Conservation (phyloP, 495 filamentous ascomycete genomes). For the Tuber calosporum region DNA sequence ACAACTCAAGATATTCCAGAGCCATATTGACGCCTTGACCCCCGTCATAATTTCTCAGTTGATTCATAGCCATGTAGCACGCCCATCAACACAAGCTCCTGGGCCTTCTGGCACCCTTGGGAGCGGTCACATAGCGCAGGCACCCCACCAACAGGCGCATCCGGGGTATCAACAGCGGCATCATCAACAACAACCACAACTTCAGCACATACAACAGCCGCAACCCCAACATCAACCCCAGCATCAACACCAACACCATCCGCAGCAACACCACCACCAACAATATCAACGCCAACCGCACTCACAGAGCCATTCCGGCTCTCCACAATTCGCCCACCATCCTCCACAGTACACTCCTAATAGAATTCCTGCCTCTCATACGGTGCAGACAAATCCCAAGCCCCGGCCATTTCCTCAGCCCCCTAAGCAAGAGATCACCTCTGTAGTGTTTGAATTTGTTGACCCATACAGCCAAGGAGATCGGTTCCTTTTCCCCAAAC, state of each 20-base stretch:
- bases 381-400: slow-evolving; percentile 41
- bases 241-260: slow-evolving; percentile 12
- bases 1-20: slow-evolving; percentile 81
- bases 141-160: slow-evolving; percentile 22
- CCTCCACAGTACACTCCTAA: slow-evolving; percentile 21
- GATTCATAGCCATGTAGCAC: slow-evolving; percentile 29
- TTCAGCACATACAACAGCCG: slow-evolving; percentile 13
- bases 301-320: slow-evolving; percentile 15
- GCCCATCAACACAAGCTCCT: slow-evolving; percentile 32
- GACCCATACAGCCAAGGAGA: slow-evolving; percentile 69
- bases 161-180: slow-evolving; percentile 24
- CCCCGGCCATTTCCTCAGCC: slow-evolving; percentile 38
- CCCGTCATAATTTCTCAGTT: slow-evolving; percentile 43
- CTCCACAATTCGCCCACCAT: slow-evolving; percentile 17
- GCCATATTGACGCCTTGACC: slow-evolving; percentile 77
- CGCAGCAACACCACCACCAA: slow-evolving; percentile 31
- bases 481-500: slow-evolving; percentile 80
- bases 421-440: slow-evolving; percentile 56
- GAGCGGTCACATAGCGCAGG: slow-evolving; percentile 13
- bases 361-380: slow-evolving; percentile 46
- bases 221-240: slow-evolving; percentile 20
- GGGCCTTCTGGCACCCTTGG: slow-evolving; percentile 11
- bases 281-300: slow-evolving; percentile 23
- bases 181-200: slow-evolving; percentile 21
- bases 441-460: slow-evolving; percentile 77